A percentile compares a stretch with the other conserved stretches of the same genome.
phyloP scores from a whole-genome alignment of 2,329 filamentous ascomycete species.

The Monosporascus sp. region DNA sequence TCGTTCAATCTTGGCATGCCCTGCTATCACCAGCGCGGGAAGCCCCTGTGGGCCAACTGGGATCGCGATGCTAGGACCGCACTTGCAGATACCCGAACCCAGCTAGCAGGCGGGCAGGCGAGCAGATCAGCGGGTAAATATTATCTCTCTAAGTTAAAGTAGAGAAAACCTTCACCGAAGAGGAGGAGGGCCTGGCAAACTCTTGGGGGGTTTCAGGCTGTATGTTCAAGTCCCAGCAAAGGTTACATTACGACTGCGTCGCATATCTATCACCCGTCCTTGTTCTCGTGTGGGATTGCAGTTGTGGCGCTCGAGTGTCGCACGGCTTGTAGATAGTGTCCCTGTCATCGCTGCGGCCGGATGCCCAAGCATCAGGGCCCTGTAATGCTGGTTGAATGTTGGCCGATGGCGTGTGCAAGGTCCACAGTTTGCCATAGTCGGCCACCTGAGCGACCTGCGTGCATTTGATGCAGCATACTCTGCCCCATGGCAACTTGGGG shows the following conservation, averaged over 20 bases:
- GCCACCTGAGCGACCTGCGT: background rate
- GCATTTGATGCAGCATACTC: background rate
- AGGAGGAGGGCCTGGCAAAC: background rate
- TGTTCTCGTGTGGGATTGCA: too few species aligned
- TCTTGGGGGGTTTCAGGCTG: too few species aligned
- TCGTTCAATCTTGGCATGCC: conserved; percentile 11
- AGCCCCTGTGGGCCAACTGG: conserved; percentile 15
- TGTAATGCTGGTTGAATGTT: too few species aligned
- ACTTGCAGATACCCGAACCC: background rate
- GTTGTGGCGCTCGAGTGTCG: too few species aligned
- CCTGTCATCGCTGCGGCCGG: background rate
- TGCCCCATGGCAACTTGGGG: background rate
- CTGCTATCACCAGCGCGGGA: conserved; percentile 20
- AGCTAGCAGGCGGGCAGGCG: background rate
- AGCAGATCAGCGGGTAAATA: too few species aligned
- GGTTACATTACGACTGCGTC: too few species aligned
- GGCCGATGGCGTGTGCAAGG: too few species aligned
- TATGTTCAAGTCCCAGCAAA: too few species aligned
- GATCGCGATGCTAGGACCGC: conserved; percentile 3
- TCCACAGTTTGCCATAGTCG: background rate
- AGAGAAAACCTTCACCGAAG: too few species aligned
- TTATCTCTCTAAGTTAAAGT: too few species aligned
- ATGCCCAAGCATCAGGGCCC: too few species aligned
- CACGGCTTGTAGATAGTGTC: background rate
- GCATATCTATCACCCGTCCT: too few species aligned